A percentile compares a stretch with the other conserved stretches of the same genome.
Evolutionary conservation across 768 basidiomycete genomes (phyloP).

Genomic region (Solioccasus polychromus): DNA sequence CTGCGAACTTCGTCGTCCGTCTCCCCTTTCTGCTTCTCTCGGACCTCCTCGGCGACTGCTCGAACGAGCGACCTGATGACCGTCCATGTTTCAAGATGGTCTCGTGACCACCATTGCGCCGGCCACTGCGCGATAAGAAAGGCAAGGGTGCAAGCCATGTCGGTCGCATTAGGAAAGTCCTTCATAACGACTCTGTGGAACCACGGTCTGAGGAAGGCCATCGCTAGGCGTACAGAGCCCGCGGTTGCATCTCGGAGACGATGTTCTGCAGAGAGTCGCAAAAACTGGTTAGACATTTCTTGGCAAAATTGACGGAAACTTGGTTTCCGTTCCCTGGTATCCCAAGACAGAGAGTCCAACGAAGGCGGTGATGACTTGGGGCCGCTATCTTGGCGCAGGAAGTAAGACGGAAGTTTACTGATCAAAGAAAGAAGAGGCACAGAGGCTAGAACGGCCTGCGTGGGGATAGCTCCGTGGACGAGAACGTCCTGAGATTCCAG

Average conservation of each 20-base stretch:
- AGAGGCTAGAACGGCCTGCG: slow-evolving; percentile 63
- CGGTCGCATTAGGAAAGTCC: slow-evolving; percentile 38
- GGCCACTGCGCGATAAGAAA: slow-evolving; percentile 63
- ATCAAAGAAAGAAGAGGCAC: slow-evolving; percentile 65
- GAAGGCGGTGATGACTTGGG: slow-evolving; percentile 28
- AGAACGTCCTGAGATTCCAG: slow-evolving; percentile 76
- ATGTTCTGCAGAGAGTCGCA: slow-evolving; percentile 50
- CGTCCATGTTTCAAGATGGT: slow-evolving; percentile 59
- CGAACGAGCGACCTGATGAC: slow-evolving; percentile 57
- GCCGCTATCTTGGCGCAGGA: slow-evolving; percentile 39
- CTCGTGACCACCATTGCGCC: slow-evolving; percentile 62
- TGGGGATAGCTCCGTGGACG: slow-evolving; percentile 65
- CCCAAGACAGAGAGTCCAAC: slow-evolving; percentile 47
- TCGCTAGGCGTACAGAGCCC: slow-evolving; percentile 63
- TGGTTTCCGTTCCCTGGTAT: slow-evolving; percentile 55
- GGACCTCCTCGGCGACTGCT: slow-evolving; percentile 64
- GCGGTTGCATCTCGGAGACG: slow-evolving; percentile 65
- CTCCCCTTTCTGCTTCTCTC: slow-evolving; percentile 43
- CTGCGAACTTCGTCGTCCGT: slow-evolving; percentile 45
- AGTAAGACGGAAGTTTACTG: slow-evolving; percentile 71
- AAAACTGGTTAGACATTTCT: slow-evolving; percentile 62
- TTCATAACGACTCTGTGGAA: slow-evolving; percentile 50
- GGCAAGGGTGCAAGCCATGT: slow-evolving; percentile 42
- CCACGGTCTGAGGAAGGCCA: slow-evolving; percentile 68
- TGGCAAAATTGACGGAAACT: slow-evolving; percentile 71